Evolutionary conservation across 371 early-diverging fungal genomes (phyloP).

Genomic region (Rhizopus stolonifer): DNA sequence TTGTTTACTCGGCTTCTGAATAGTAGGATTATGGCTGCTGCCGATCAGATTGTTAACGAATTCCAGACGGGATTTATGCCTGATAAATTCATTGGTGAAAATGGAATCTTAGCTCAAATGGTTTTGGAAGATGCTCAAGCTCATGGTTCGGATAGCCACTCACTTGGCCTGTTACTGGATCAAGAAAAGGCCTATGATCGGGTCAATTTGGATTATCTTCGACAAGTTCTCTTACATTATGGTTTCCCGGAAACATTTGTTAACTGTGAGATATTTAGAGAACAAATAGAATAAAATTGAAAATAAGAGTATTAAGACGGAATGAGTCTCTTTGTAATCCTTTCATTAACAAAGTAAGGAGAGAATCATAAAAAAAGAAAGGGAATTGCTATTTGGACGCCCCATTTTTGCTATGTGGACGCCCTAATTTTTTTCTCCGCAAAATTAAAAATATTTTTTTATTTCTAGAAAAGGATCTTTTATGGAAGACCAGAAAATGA

Average conservation of each 20-base stretch:
- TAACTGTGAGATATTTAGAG: too few relatives aligned
- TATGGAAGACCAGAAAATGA: too few relatives aligned
- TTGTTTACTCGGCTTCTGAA: constrained; percentile 23
- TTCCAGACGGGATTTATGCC: constrained; percentile 12
- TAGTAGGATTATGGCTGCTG: not conserved
- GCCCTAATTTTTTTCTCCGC: too few relatives aligned
- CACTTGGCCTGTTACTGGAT: constrained; percentile 12
- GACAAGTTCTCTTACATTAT: not conserved
- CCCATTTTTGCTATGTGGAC: too few relatives aligned
- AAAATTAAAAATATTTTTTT: too few relatives aligned
- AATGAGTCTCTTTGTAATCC: too few relatives aligned
- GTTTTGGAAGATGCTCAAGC: constrained; percentile 9
- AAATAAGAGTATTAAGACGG: too few relatives aligned
- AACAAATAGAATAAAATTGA: too few relatives aligned
- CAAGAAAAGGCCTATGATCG: constrained; percentile 24
- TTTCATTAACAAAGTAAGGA: too few relatives aligned
- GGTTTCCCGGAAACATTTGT: constrained; percentile 3
- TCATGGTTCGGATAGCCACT: not conserved
- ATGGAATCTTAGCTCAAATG: not conserved
- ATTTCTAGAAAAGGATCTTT: too few relatives aligned
- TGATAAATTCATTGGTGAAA: constrained; percentile 8
- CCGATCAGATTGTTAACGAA: not conserved
- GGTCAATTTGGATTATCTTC: constrained; percentile 11
- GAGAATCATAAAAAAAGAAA: too few relatives aligned
- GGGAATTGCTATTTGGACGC: too few relatives aligned